phyloP scores from a whole-genome alignment of 2,329 filamentous ascomycete species.

The Huntiella abstrusa region DNA sequence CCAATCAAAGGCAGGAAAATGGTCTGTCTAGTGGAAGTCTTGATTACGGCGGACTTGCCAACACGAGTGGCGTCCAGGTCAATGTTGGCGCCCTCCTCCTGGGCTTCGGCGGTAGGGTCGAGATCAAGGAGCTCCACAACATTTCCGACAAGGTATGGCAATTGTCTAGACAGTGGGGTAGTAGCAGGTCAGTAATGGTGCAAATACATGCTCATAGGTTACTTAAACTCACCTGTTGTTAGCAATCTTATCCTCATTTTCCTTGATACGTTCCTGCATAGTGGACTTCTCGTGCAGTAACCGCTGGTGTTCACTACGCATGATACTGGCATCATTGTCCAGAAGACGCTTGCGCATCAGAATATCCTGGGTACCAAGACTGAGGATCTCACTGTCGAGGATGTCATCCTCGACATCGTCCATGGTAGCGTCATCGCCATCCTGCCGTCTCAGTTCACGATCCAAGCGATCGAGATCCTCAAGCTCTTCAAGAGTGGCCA shows the following conservation, averaged over 20 bases:
- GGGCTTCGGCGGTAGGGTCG: constrained; percentile 87
- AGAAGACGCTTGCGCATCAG: constrained; percentile 75
- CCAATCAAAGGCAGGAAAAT: constrained; percentile 97
- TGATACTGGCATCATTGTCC: constrained; percentile 95
- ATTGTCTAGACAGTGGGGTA: constrained; percentile 43
- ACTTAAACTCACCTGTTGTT: constrained; percentile 63
- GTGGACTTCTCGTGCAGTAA: constrained; percentile 86
- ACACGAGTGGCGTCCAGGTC: constrained; percentile 92
- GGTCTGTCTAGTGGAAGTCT: constrained; percentile 94
- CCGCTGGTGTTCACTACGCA: constrained; percentile 92
- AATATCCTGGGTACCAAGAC: constrained; percentile 86
- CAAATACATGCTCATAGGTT: not conserved
- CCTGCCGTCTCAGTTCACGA: constrained; percentile 38
- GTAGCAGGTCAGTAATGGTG: not conserved
- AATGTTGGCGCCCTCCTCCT: constrained; percentile 95
- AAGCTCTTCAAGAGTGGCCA: constrained; percentile 85
- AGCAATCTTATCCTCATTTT: constrained; percentile 96
- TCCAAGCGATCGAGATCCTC: constrained; percentile 70
- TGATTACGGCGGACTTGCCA: constrained; percentile 97
- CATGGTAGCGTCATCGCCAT: constrained; percentile 73
- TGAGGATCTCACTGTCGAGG: constrained; percentile 83
- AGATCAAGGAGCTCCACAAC: constrained; percentile 94
- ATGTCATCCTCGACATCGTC: constrained; percentile 71
- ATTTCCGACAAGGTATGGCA: constrained; percentile 95
- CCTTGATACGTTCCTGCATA: constrained; percentile 98